Percentiles rank a stretch among this genome's conserved stretches.
Conservation (phyloP, 345 rosid genomes). For the Nephelium lappaceum region DNA sequence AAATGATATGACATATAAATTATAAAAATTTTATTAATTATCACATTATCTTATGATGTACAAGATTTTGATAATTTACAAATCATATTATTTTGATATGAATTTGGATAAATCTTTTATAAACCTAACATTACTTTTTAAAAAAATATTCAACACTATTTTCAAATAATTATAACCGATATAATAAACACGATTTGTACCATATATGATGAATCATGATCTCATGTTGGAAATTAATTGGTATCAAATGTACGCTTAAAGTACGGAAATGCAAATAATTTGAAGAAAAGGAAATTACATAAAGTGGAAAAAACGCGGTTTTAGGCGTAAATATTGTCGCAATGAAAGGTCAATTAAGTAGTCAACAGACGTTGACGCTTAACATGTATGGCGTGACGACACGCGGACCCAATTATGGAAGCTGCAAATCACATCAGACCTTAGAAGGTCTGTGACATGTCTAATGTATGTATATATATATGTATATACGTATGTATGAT, state of each 20-base stretch:
- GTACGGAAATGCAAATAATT: neutral
- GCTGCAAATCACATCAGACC: neutral
- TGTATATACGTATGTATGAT: too few species aligned
- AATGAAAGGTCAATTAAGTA: conserved; percentile 14
- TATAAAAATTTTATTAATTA: too few species aligned
- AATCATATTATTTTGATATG: too few species aligned
- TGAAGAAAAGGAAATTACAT: neutral
- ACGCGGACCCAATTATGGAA: neutral
- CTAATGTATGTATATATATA: neutral
- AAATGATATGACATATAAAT: too few species aligned
- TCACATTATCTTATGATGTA: too few species aligned
- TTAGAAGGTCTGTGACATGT: neutral
- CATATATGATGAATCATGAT: too few species aligned
- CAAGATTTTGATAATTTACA: too few species aligned
- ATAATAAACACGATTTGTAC: too few species aligned
- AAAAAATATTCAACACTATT: too few species aligned
- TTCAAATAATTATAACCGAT: too few species aligned
- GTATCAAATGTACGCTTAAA: neutral
- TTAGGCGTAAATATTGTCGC: conserved; percentile 21
- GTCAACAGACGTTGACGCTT: neutral
- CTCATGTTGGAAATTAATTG: neutral
- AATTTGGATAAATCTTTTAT: too few species aligned
- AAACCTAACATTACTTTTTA: too few species aligned
- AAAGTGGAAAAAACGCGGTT: neutral
- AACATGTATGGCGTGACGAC: neutral